Percentiles rank a stretch among this genome's conserved stretches.
Conservation (phyloP, 129 eudicot species). For the Flaveria robusta region DNA sequence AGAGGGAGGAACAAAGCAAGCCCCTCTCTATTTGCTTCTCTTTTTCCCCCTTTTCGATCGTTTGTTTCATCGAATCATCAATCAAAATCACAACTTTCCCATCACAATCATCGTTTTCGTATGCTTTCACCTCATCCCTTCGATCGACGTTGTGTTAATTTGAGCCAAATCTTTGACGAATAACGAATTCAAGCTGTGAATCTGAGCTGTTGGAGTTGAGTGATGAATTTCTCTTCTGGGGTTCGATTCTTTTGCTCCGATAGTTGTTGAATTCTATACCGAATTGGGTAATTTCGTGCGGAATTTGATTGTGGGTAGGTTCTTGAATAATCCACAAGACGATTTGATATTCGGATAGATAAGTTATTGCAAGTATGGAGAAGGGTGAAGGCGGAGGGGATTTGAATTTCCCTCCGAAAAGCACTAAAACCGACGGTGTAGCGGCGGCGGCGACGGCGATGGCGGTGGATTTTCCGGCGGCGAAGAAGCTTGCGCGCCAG, state of each 20-base stretch:
- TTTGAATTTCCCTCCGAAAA: slow-evolving; percentile 63
- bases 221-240: background rate
- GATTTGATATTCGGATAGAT: slow-evolving; percentile 19
- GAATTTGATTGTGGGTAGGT: too few relatives aligned
- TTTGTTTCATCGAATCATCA: slow-evolving; percentile 12
- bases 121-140: background rate
- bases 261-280: slow-evolving; percentile 9
- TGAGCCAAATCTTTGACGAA: background rate
- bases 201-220: slow-evolving; percentile 46
- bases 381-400: slow-evolving; percentile 52
- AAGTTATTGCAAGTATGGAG: slow-evolving; percentile 41
- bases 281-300: background rate
- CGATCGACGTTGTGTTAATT: background rate
- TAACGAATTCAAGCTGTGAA: slow-evolving; percentile 16
- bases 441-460: background rate
- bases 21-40: slow-evolving; percentile 26
- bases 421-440: slow-evolving; percentile 44
- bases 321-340: background rate
- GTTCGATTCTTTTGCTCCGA: slow-evolving; percentile 13
- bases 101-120: background rate
- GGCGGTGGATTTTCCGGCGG: slow-evolving; percentile 49
- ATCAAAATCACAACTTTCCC: background rate
- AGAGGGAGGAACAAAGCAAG: slow-evolving; percentile 64
- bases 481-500: slow-evolving; percentile 78
- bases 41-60: slow-evolving; percentile 18